These are phyloP conservation scores for Cylindrotheca fusiformis DNA, from an alignment of 108 stramenopile genomes.

Conservation along the genomic window DNA sequence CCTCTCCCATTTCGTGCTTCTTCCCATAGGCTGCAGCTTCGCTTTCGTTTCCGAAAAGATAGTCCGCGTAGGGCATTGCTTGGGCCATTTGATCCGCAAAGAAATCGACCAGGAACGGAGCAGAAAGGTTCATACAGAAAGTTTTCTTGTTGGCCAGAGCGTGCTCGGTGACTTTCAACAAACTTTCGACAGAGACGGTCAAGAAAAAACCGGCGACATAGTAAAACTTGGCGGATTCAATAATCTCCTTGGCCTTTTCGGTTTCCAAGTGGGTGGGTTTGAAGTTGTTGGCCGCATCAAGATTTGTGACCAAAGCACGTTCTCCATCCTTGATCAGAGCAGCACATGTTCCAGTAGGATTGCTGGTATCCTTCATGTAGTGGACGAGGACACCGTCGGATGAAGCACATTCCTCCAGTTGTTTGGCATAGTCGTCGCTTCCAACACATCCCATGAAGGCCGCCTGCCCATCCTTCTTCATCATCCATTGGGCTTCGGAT, in stretches of 20 bases:
- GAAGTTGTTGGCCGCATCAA: constrained; percentile 99
- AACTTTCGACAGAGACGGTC: constrained; percentile 93
- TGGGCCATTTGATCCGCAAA: constrained; percentile 94
- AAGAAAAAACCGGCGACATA: constrained; percentile 99
- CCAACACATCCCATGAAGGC: constrained; percentile 97
- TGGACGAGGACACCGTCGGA: constrained; percentile 93
- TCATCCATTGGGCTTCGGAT: constrained; percentile 98
- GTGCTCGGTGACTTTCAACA: constrained; percentile 90
- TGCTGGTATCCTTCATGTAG: constrained; percentile 93
- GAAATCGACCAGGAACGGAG: constrained; percentile 98
- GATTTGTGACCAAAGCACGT: constrained; percentile 94
- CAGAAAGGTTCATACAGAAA: constrained; percentile 96
- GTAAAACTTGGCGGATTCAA: constrained; percentile 80
- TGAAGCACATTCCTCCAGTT: constrained; percentile 85
- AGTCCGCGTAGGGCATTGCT: constrained; percentile 95
- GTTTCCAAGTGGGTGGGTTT: constrained; percentile 91
- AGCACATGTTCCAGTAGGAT: constrained; percentile 99
- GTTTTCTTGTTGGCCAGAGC: constrained; percentile 87
- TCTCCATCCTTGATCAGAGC: constrained; percentile 94
- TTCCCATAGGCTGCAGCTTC: constrained; percentile 97
- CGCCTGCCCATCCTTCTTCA: constrained; percentile 60
- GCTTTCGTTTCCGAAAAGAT: constrained; percentile 97
- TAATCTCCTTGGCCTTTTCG: constrained; percentile 88
- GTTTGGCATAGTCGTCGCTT: constrained; percentile 79
- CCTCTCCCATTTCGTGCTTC: constrained; percentile 89